Conservation (phyloP, 306 rosid genomes). For the Vigna mungo region DNA sequence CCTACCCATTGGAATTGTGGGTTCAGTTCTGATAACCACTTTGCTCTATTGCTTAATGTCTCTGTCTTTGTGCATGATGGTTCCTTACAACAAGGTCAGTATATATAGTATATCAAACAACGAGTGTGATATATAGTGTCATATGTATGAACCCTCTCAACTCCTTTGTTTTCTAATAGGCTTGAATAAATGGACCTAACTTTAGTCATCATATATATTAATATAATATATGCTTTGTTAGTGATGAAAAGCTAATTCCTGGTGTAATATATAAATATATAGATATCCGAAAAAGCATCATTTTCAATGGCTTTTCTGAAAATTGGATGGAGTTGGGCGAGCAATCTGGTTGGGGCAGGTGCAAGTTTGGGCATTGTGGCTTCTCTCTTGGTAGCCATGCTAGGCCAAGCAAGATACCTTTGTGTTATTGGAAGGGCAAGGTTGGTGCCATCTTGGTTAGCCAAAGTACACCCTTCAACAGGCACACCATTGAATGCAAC, state of each 20-base stretch:
- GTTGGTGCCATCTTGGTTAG: slow-evolving; percentile 85
- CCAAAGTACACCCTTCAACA: slow-evolving; percentile 89
- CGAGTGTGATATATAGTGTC: not conserved
- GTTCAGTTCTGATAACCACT: slow-evolving; percentile 88
- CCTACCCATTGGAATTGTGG: slow-evolving; percentile 87
- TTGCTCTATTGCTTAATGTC: slow-evolving; percentile 89
- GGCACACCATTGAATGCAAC: slow-evolving; percentile 95
- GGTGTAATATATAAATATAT: slow-evolving; percentile 3
- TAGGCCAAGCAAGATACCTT: slow-evolving; percentile 97
- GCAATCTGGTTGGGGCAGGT: slow-evolving; percentile 86
- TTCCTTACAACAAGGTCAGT: slow-evolving; percentile 79
- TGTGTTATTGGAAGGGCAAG: slow-evolving; percentile 95
- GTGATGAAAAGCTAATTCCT: slow-evolving; percentile 20
- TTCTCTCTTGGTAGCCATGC: slow-evolving; percentile 89
- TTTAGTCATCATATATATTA: slow-evolving; percentile 8
- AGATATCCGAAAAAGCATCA: slow-evolving; percentile 72
- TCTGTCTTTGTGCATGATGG: slow-evolving; percentile 76
- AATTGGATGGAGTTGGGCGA: slow-evolving; percentile 89
- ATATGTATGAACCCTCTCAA: not conserved
- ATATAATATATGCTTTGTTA: slow-evolving; percentile 9
- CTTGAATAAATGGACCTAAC: slow-evolving; percentile 23
- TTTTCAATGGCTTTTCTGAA: slow-evolving; percentile 72
- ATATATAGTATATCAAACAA: not conserved
- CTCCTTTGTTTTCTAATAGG: not conserved
- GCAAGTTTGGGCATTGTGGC: slow-evolving; percentile 78